Evolutionary conservation across 2,329 filamentous ascomycete species (phyloP).

Genomic region (Cercospora sp.): DNA sequence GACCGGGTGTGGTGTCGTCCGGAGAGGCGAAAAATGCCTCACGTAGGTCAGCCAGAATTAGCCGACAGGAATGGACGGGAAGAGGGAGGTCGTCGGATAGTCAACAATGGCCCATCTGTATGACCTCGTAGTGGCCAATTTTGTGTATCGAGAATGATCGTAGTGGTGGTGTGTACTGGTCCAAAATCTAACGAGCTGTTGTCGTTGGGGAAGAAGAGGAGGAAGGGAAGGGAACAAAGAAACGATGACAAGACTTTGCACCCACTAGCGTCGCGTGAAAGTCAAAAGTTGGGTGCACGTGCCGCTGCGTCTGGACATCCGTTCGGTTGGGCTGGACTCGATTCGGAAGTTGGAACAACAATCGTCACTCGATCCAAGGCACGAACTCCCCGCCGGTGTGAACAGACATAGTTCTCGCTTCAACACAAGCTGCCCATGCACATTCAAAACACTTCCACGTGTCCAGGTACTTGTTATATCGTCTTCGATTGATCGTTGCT

Average conservation of each 20-base stretch:
- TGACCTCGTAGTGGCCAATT: not conserved
- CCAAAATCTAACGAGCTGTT: slow-evolving; percentile 13
- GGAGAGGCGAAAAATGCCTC: slow-evolving; percentile 25
- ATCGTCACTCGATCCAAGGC: not conserved
- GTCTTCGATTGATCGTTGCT: not conserved
- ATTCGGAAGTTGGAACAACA: not conserved
- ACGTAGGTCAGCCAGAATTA: slow-evolving; percentile 24
- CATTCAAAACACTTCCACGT: not conserved
- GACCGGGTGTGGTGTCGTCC: slow-evolving; percentile 20
- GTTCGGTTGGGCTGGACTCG: not conserved
- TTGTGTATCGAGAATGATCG: not conserved
- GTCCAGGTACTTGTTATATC: not conserved
- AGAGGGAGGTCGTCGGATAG: slow-evolving; percentile 22
- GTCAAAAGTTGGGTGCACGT: not conserved
- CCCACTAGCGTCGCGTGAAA: not conserved
- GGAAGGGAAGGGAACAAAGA: slow-evolving; percentile 7
- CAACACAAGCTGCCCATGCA: not conserved
- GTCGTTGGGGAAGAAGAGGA: slow-evolving; percentile 21
- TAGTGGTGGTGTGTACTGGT: slow-evolving; percentile 11
- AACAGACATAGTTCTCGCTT: not conserved
- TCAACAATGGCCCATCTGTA: slow-evolving; percentile 26
- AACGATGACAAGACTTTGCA: slow-evolving; percentile 12
- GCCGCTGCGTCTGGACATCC: not conserved
- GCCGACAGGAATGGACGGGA: slow-evolving; percentile 11
- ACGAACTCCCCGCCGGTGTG: not conserved